Evolutionary conservation across 108 stramenopile species (phyloP), one percentile per base, ranked within the genome.

Genomic region (Skeletonema grethae): DNA sequence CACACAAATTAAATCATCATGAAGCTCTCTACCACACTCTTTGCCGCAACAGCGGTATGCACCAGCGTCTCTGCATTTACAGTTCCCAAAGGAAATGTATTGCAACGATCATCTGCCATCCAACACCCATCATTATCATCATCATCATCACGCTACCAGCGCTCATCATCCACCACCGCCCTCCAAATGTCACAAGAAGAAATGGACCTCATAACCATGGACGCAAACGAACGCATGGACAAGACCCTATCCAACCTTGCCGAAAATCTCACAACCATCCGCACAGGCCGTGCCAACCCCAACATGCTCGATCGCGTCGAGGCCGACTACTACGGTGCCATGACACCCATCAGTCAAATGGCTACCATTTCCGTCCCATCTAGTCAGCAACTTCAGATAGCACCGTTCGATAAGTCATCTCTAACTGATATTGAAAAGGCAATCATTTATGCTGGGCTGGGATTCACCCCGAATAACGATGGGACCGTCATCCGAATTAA

Each of bases 331-430:
- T 98, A 97, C 71, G 97, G 95, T 31, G 89, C 84, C 43, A 84
- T 80, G 64, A 97, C 97, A 2, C 97, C 97, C 7, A 79, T 98
- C 32, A 96, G 84, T 69, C 95, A 95, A 75, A 86, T 98, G 79
- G 96, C 97, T 13, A 82, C 93, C 72, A 84, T 95, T 57, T 74
- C 81, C 39, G 94, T 95, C 20, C 87, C 94, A 11, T 91, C 91
- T 15, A 90, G 94, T 18, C 94, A 97, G 60, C 95, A 97, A 81
- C 76, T 97, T 45, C 67, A 87, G 16, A 82, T 98, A 31, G 68
- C 87, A 20, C 92, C 96, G 0, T 98, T 89, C 69, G 97, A 98
- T 71, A 96, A 96, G 70, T 72, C 83, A 0, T 61, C 73, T 6
- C 35, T 94, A 34, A 82, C 55, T 34, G 86, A 85, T 56, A 89